Base-by-base conservation (phyloP, 345 rosid genomes). In the Microcos paniculata region DNA sequence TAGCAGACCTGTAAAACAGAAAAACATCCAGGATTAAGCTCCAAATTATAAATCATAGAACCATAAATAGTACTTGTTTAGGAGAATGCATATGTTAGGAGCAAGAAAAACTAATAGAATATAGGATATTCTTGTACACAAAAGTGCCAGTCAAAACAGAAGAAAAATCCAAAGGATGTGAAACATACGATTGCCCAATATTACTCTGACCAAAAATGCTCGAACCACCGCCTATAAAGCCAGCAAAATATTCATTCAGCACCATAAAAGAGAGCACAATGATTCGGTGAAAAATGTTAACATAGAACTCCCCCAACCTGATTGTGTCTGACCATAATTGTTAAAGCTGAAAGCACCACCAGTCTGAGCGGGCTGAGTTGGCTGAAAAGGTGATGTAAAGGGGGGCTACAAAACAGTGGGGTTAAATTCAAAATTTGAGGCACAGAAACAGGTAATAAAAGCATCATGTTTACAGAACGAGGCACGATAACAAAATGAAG, bases 321-420 rank as follows among this genome's bases (percentile, higher is more conserved):
- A 19, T 80, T 84, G 94, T 4, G 86, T 62, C 84, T 81, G 93
- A 76, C 90, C 86, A 18, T 76, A 82, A 83, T 88, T 90, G 84
- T 76, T 70, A 79, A 90, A 85, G 70, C 74, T 57, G 82, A 88
- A 87, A 80, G 82, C 74, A 82, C 85, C 59, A 26, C 79, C 8
- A 57, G 84, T 21, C 82, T 89, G 96, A 77, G 92, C 73, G 49
- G 40, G 40, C 40, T 4, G 40, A 35, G 40, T 35, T 3, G 40
- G 40, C 40, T 35, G 40, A 35, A 35, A 35, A 4, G n/a, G n/a
- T n/a, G n/a, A n/a, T n/a, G n/a, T n/a, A n/a, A 35, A 35, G 40
- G 40, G 6, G 40, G 40, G 40, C 40, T 35, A 7, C 40, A 35
- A 7, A 35, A 35, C 6, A 35, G 40, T 7, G 6, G 6, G 6